These are phyloP conservation scores for Colletotrichum orchidophilum DNA, from an alignment of 2,329 filamentous ascomycete species.

Conservation along the genomic window DNA sequence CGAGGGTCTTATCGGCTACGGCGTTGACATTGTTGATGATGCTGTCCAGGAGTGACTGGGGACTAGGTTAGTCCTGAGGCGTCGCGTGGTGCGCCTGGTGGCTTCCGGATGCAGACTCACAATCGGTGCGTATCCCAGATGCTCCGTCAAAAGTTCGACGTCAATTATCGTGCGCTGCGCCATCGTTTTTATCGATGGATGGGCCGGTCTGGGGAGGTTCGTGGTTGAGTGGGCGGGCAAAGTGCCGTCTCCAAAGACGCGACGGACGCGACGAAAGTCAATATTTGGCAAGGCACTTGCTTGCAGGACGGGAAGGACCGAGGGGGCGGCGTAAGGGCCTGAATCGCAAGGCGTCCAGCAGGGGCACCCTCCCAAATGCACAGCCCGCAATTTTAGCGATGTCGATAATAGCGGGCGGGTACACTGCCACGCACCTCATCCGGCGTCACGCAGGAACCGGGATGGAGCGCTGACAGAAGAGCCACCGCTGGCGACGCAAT, in stretches of 20 bases:
- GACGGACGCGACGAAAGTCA: constrained; percentile 33
- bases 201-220: neutral
- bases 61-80: constrained; percentile 12
- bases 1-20: constrained; percentile 88
- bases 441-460: constrained; percentile 28
- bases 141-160: constrained; percentile 86
- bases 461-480: constrained; percentile 32
- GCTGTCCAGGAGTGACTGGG: constrained; percentile 91
- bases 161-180: constrained; percentile 53
- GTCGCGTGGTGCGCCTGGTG: constrained; percentile 10
- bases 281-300: constrained; percentile 28
- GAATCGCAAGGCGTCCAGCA: constrained; percentile 28
- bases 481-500: constrained; percentile 11
- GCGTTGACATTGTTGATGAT: constrained; percentile 98
- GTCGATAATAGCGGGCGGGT: constrained; percentile 1
- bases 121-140: constrained; percentile 92
- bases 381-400: constrained; percentile 10
- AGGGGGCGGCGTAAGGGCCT: constrained; percentile 2
- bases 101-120: constrained; percentile 61
- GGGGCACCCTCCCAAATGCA: neutral
- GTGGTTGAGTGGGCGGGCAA: neutral
- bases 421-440: constrained; percentile 20
- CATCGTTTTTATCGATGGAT: constrained; percentile 5
- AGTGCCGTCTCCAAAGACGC: constrained; percentile 19
- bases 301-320: neutral